Percentiles rank a stretch among this genome's conserved stretches.
phyloP scores from a whole-genome alignment of 768 basidiomycete species.

The Russula ochroleuca region DNA sequence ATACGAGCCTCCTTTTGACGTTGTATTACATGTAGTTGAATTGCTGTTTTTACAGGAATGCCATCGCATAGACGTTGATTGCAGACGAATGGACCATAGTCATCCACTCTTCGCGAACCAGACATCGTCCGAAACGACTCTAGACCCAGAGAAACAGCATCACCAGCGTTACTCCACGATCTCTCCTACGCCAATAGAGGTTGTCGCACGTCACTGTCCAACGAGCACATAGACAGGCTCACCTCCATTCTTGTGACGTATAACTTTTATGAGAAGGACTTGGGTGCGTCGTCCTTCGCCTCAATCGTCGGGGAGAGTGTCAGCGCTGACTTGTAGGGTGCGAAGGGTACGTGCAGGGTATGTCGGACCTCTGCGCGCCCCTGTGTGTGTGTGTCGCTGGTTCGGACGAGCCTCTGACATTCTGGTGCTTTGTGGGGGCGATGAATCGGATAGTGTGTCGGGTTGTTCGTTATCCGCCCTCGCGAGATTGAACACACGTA shows the following conservation, averaged over 20 bases:
- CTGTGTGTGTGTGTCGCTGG: conserved; percentile 89
- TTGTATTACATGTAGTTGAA: conserved; percentile 1
- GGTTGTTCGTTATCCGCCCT: neutral
- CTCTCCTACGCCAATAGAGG: conserved; percentile 65
- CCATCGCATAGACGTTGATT: conserved; percentile 96
- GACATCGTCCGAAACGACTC: conserved; percentile 39
- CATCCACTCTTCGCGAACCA: conserved; percentile 75
- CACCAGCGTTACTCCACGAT: conserved; percentile 62
- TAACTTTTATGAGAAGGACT: conserved; percentile 82
- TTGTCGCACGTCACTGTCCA: conserved; percentile 81
- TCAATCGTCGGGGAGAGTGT: neutral
- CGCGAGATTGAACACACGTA: neutral
- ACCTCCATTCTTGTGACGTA: conserved; percentile 85
- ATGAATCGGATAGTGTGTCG: conserved; percentile 88
- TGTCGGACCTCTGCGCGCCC: conserved; percentile 95
- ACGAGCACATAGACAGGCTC: conserved; percentile 88
- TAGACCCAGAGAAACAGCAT: conserved; percentile 56
- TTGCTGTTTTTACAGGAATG: conserved; percentile 53
- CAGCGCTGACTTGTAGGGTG: conserved; percentile 27
- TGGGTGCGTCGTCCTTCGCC: conserved; percentile 53
- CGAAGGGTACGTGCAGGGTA: conserved; percentile 93
- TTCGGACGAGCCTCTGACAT: conserved; percentile 84
- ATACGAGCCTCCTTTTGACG: conserved; percentile 32
- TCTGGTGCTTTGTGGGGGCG: conserved; percentile 93
- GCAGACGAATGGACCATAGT: conserved; percentile 88